Evolutionary conservation across 208 protist species (phyloP), one percentile per base, ranked within the genome.

Genomic region (Vickermania ingenoplastis): DNA sequence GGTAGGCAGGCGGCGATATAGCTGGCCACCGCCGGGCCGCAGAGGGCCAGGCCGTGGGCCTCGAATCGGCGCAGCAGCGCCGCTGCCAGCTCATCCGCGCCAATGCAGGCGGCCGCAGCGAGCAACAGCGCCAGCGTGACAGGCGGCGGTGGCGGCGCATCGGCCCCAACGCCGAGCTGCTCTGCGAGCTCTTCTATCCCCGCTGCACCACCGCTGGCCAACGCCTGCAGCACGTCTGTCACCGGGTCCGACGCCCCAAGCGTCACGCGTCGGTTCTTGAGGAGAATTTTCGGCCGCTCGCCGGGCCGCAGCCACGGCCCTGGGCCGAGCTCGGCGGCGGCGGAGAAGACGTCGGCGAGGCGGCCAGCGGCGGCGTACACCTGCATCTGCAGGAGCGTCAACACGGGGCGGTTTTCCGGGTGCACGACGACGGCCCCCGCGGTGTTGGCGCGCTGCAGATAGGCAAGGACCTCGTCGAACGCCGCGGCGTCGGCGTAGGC

Each of bases 51-150:
- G 1, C 65, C 70, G 52, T 79, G 73, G 41, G 52, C 61, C 0
- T 55, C 48, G 61, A 79, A 89, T 23, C 71, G 28, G 21, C 56
- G 31, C 53, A 89, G 63, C 14, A 90, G 50, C 23, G 57, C 55
- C 36, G 81, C 79, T 2, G 80, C 77, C 1, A 53, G 58, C 29
- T 52, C 52, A n/a, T 67, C 59, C 28, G 82, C 75, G 36, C 71
- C 70, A 0, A 62, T 53, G 7, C 64, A 25, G n/a, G 75, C 74
- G 57, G 68, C 84, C 1, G 86, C 81, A 13, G 81, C 86, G 29
- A 90, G 53, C n/a, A 93, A 24, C 11, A 91, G 41, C 54, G 90
- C 77, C 22, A 91, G 74, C 17, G 83, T 78, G 3, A 66, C 70
- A 60, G 1, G 73, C 78, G 1, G 86, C 78, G 2, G 59, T 31